phyloP scores from a whole-genome alignment of 2,329 filamentous ascomycete genomes.

The Trichothecium roseum region DNA sequence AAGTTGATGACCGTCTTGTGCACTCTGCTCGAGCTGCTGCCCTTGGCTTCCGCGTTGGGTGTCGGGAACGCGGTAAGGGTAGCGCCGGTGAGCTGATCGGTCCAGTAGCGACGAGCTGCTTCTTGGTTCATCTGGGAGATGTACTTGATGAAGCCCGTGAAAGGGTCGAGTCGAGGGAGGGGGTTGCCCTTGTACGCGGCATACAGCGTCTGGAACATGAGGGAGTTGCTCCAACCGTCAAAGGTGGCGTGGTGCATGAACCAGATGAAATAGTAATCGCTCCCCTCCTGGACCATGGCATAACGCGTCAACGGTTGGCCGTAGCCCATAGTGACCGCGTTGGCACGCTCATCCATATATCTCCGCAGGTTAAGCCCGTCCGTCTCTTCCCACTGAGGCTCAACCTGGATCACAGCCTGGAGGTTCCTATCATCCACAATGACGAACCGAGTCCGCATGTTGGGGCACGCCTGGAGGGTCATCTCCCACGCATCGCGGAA shows the following conservation, averaged over 20 bases:
- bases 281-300: neutral
- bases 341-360: neutral
- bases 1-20: constrained; percentile 3
- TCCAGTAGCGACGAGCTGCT: constrained; percentile 5
- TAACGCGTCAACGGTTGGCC: constrained; percentile 5
- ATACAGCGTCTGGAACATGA: constrained; percentile 2
- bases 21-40: neutral
- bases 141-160: constrained; percentile 6
- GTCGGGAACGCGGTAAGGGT: constrained; percentile 2
- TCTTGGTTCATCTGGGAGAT: constrained; percentile 2
- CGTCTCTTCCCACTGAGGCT: constrained; percentile 1
- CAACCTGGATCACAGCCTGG: constrained; percentile 7
- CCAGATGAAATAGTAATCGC: constrained; percentile 10
- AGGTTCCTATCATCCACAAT: constrained; percentile 4
- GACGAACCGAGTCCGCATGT: constrained; percentile 10
- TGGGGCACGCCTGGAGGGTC: constrained; percentile 6
- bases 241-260: constrained; percentile 15
- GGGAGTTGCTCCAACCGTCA: constrained; percentile 12
- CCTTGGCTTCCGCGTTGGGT: neutral
- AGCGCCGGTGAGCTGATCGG: constrained; percentile 3
- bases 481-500: constrained; percentile 11
- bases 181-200: neutral
- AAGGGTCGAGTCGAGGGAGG: constrained; percentile 2
- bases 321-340: constrained; percentile 3
- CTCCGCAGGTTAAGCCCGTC: neutral